A percentile compares a stretch with the other conserved stretches of the same genome.
These are phyloP conservation scores for Penicillium bovifimosum DNA, from an alignment of 495 filamentous ascomycete species.

Conservation along the genomic window DNA sequence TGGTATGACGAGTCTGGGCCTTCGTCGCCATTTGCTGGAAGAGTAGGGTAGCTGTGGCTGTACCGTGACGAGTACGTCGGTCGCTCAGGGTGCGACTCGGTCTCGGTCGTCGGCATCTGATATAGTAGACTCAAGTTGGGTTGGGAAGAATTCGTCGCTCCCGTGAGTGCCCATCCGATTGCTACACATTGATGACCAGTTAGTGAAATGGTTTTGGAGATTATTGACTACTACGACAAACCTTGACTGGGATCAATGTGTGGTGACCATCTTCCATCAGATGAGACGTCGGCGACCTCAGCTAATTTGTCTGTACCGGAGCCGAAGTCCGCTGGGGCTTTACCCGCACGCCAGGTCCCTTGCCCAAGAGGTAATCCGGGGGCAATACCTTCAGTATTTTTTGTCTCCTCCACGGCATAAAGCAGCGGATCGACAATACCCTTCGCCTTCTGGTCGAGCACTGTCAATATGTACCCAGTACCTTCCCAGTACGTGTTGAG, in stretches of 20 bases:
- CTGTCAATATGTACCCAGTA: slow-evolving; percentile 78
- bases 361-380: slow-evolving; percentile 36
- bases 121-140: slow-evolving; percentile 71
- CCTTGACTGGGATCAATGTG: slow-evolving; percentile 50
- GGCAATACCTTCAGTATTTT: slow-evolving; percentile 48
- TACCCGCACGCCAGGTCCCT: slow-evolving; percentile 39
- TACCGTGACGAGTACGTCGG: slow-evolving; percentile 30
- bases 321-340: slow-evolving; percentile 21
- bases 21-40: slow-evolving; percentile 18
- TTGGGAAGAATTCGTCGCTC: slow-evolving; percentile 75
- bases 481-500: slow-evolving; percentile 78
- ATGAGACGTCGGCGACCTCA: slow-evolving; percentile 21
- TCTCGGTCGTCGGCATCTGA: slow-evolving; percentile 43
- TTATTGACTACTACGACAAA: slow-evolving; percentile 27
- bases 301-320: slow-evolving; percentile 21
- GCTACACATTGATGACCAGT: slow-evolving; percentile 36
- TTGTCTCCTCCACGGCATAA: slow-evolving; percentile 72
- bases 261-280: slow-evolving; percentile 37
- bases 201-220: slow-evolving; percentile 15
- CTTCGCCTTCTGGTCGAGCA: slow-evolving; percentile 80
- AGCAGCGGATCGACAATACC: slow-evolving; percentile 77
- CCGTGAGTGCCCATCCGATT: slow-evolving; percentile 73
- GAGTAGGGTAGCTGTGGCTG: slow-evolving; percentile 29
- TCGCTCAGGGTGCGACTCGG: slow-evolving; percentile 15
- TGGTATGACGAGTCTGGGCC: slow-evolving; percentile 20